These are phyloP conservation scores for Ogataea zsoltii DNA, from an alignment of 805 yeast species.

Conservation along the genomic window DNA sequence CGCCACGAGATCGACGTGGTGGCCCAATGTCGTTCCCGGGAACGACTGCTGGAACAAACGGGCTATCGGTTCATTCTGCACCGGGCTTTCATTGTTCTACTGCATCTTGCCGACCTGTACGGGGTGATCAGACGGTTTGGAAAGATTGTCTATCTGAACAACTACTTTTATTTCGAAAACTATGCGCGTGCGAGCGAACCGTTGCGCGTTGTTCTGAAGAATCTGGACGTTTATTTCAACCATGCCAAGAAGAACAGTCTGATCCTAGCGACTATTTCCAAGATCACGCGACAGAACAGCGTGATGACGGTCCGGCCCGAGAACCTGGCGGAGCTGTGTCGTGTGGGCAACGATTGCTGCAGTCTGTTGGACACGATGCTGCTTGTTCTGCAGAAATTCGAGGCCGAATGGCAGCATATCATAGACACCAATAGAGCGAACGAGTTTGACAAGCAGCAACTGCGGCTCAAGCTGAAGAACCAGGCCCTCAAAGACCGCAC, in stretches of 20 bases:
- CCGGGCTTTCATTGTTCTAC: conserved; percentile 39
- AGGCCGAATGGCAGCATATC: conserved; percentile 39
- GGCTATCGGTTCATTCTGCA: conserved; percentile 40
- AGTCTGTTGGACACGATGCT: conserved; percentile 33
- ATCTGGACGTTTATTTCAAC: conserved; percentile 31
- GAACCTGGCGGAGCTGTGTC: conserved; percentile 40
- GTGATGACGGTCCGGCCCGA: conserved; percentile 37
- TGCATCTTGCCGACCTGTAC: conserved; percentile 52
- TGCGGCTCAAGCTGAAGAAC: conserved; percentile 27
- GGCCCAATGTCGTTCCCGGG: conserved; percentile 25
- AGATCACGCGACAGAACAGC: conserved; percentile 45
- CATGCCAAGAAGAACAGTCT: conserved; percentile 51
- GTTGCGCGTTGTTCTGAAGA: conserved; percentile 26
- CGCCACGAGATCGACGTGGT: conserved; percentile 25
- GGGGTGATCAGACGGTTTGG: conserved; percentile 48
- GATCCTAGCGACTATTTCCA: conserved; percentile 47
- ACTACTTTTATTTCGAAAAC: conserved; percentile 43
- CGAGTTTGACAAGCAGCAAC: conserved; percentile 39
- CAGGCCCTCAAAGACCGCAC: conserved; percentile 24
- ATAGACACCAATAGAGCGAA: conserved; percentile 38
- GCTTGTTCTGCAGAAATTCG: conserved; percentile 38
- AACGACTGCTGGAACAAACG: conserved; percentile 23
- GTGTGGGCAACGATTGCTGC: conserved; percentile 43
- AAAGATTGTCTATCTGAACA: conserved; percentile 46
- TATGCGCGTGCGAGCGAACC: conserved; percentile 32